Base-by-base conservation (phyloP, 1,284 basidiomycete genomes). In the Rhodotorula mucilaginosa region DNA sequence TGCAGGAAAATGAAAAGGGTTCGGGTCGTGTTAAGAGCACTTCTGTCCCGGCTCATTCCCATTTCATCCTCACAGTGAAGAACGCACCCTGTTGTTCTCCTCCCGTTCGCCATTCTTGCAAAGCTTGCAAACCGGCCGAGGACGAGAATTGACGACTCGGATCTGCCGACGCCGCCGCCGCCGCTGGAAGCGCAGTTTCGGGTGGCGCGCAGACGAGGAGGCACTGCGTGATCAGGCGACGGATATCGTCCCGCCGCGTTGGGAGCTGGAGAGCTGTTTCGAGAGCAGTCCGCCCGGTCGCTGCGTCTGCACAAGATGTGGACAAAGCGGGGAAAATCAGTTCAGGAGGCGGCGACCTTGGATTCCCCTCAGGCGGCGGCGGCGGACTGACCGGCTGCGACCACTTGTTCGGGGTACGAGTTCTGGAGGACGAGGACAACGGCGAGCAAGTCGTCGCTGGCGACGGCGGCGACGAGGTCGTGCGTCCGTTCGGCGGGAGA, bases 401-500 rank as follows among this genome's bases (percentile, higher is more conserved):
- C n/a, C 23, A 62, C 31, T 23, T 62, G 31, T 2, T 21, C 61
- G 18, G 7, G 31, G 21, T 19, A 15, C 7, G 23, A 7, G 49
- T 34, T 51, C 47, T 34, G 21, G 19, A 63, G 23, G 3, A 68
- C 56, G 16, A 68, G 34, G 12, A 68, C 26, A 5, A 68, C 61
- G 31, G 23, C 54, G 31, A 68, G 61, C n/a, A 68, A n/a, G 48
- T 62, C 66, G 52, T 63, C 61, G 31, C n/a, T 12, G 19, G 6
- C 21, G 61, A 68, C n/a, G 3, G 34, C 31, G 3, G 31, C 7
- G 18, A 39, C 29, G 34, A 68, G 56, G 19, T 62, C 54, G 31
- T 63, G 31, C 3, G 48, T 58, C 13, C 66, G 46, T 48, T 58
- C 61, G 13, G 48, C 31, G 13, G 61, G 21, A 19, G 61, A 16